Evolutionary conservation across 495 filamentous ascomycete species (phyloP).

Genomic region (Wilcoxina mikolae): DNA sequence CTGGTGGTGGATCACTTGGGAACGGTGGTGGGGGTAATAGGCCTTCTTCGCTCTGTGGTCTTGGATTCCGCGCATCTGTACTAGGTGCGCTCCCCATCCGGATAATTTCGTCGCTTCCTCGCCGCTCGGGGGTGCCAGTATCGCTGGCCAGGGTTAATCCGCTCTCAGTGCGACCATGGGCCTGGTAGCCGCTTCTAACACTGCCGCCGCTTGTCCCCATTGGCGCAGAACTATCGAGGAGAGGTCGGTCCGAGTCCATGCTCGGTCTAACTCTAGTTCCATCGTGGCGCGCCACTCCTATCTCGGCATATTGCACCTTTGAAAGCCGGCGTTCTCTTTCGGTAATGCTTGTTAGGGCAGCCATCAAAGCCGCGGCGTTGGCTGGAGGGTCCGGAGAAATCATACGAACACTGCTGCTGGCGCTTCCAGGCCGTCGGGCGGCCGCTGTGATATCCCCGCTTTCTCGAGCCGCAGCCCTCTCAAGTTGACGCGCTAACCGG

Average conservation of each 20-base stretch:
- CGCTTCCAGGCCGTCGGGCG: not conserved
- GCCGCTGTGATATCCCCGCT: conserved; percentile 31
- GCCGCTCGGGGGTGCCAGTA: conserved; percentile 5
- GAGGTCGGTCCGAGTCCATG: conserved; percentile 18
- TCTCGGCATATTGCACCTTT: conserved; percentile 68
- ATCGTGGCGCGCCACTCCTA: conserved; percentile 79
- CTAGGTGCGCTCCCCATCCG: conserved; percentile 13
- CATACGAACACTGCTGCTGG: not conserved
- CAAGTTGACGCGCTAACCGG: conserved; percentile 57
- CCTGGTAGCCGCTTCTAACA: conserved; percentile 6
- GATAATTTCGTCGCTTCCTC: conserved; percentile 23
- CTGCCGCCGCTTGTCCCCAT: conserved; percentile 22
- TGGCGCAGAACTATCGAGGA: conserved; percentile 16
- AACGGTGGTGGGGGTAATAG: conserved; percentile 1
- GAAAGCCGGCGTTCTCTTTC: conserved; percentile 62
- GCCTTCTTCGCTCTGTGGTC: not conserved
- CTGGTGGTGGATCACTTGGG: not conserved
- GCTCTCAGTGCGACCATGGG: conserved; percentile 7
- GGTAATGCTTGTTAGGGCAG: conserved; percentile 18
- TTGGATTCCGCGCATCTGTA: conserved; percentile 9
- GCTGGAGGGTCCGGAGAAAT: conserved; percentile 17
- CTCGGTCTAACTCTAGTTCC: conserved; percentile 69
- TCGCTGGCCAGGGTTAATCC: not conserved
- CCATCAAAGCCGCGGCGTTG: conserved; percentile 26
- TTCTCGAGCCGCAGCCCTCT: conserved; percentile 62